Percentiles rank a stretch among this genome's conserved stretches.
phyloP scores from a whole-genome alignment of 257 asterid genomes.

The Penstemon davidsonii region DNA sequence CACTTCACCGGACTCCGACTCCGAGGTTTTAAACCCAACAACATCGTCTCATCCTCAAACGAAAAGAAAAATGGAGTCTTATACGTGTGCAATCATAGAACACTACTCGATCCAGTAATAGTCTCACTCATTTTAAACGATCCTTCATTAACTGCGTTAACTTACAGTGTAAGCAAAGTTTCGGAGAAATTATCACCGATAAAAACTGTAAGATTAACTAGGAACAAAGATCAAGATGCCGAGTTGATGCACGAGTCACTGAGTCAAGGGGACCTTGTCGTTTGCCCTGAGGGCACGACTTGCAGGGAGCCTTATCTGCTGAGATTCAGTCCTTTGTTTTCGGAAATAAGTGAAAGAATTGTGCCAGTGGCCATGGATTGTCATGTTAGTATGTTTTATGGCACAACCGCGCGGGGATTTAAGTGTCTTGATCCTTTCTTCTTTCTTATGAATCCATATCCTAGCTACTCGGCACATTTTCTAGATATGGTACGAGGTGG shows the following conservation, averaged over 20 bases:
- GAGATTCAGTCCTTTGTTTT: slow-evolving; percentile 59
- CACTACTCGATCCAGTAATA: slow-evolving; percentile 47
- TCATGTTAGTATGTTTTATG: too few relatives aligned
- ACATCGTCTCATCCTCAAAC: not conserved
- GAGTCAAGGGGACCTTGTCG: slow-evolving; percentile 41
- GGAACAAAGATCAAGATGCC: slow-evolving; percentile 44
- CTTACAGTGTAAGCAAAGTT: slow-evolving; percentile 49
- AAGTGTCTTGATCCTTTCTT: slow-evolving; percentile 49
- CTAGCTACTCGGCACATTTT: slow-evolving; percentile 22
- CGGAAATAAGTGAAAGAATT: slow-evolving; percentile 40
- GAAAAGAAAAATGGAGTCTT: slow-evolving; percentile 28
- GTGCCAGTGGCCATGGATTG: slow-evolving; percentile 48
- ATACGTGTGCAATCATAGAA: slow-evolving; percentile 53
- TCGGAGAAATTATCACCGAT: slow-evolving; percentile 47
- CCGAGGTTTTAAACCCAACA: not conserved
- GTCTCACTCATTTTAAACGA: slow-evolving; percentile 30
- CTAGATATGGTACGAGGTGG: too few relatives aligned
- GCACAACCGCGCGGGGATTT: slow-evolving; percentile 52
- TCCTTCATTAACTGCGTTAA: slow-evolving; percentile 41
- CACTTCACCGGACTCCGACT: not conserved
- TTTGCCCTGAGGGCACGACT: slow-evolving; percentile 68
- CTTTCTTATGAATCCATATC: slow-evolving; percentile 46
- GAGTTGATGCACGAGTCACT: slow-evolving; percentile 37
- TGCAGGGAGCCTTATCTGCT: slow-evolving; percentile 61
- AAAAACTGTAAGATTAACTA: slow-evolving; percentile 39